These are phyloP conservation scores for Henckelia pumila DNA, from an alignment of 257 asterid species.

Conservation along the genomic window DNA sequence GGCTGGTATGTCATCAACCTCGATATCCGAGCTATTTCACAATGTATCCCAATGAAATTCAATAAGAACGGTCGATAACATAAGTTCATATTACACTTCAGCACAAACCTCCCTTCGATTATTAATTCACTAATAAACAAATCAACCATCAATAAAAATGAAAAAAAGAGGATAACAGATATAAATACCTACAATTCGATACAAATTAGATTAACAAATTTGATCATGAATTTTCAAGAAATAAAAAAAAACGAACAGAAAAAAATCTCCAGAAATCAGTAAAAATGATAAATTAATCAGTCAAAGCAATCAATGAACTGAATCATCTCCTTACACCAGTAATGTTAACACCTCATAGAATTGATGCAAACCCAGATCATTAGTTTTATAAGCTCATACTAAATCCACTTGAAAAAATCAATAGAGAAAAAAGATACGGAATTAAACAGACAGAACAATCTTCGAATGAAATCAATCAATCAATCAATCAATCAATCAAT, in stretches of 20 bases:
- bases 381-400: neutral
- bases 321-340: neutral
- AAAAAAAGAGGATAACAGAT: neutral
- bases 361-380: neutral
- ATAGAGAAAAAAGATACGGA: neutral
- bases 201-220: neutral
- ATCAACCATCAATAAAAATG: neutral
- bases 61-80: neutral
- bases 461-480: slow-evolving; percentile 2
- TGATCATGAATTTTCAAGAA: neutral
- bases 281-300: neutral
- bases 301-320: slow-evolving; percentile 2
- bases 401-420: neutral
- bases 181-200: neutral
- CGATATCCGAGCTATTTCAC: slow-evolving; percentile 38
- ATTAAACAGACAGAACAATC: neutral
- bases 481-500: slow-evolving; percentile 21
- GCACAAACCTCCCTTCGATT: neutral
- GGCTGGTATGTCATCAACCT: slow-evolving; percentile 35
- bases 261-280: neutral
- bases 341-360: slow-evolving; percentile 3
- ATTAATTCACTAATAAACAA: slow-evolving; percentile 15
- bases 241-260: slow-evolving; percentile 1
- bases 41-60: slow-evolving; percentile 6
- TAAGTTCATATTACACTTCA: neutral